phyloP scores from a whole-genome alignment of 345 rosid genomes.

The Salix viminalis region DNA sequence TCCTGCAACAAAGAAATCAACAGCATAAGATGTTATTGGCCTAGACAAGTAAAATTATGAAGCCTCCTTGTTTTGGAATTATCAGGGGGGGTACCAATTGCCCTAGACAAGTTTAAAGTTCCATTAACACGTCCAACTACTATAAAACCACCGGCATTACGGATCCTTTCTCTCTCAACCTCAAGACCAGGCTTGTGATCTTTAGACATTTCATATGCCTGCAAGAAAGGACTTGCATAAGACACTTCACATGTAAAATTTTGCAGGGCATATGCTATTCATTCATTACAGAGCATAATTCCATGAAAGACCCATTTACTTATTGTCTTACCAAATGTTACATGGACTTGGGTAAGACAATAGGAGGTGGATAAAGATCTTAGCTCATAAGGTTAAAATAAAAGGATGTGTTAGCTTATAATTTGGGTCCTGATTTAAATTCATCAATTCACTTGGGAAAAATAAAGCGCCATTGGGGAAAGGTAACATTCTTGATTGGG shows the following conservation, averaged over 20 bases:
- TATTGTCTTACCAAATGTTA: neutral
- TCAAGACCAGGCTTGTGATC: slow-evolving; percentile 98
- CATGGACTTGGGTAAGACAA: neutral
- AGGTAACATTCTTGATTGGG: neutral
- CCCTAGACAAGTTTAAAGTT: slow-evolving; percentile 91
- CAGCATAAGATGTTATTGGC: neutral
- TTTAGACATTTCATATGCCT: slow-evolving; percentile 87
- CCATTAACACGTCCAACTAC: slow-evolving; percentile 92
- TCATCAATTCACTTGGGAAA: neutral
- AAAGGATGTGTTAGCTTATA: neutral
- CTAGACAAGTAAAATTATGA: neutral
- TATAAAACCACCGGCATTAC: slow-evolving; percentile 93
- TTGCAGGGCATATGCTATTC: neutral
- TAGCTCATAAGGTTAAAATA: neutral
- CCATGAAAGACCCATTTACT: neutral
- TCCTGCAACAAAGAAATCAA: slow-evolving; percentile 43
- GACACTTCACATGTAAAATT: neutral
- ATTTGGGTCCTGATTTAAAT: neutral
- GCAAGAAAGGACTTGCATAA: slow-evolving; percentile 17
- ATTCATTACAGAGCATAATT: neutral
- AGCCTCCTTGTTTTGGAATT: neutral
- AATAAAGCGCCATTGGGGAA: neutral
- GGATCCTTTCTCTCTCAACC: slow-evolving; percentile 80
- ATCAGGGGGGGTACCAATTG: slow-evolving; percentile 54
- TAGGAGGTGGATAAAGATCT: neutral